A percentile compares a stretch with the other conserved stretches of the same genome.
These are phyloP conservation scores for Cystofilobasidium ferigula DNA, from an alignment of 768 basidiomycete genomes.

Conservation along the genomic window DNA sequence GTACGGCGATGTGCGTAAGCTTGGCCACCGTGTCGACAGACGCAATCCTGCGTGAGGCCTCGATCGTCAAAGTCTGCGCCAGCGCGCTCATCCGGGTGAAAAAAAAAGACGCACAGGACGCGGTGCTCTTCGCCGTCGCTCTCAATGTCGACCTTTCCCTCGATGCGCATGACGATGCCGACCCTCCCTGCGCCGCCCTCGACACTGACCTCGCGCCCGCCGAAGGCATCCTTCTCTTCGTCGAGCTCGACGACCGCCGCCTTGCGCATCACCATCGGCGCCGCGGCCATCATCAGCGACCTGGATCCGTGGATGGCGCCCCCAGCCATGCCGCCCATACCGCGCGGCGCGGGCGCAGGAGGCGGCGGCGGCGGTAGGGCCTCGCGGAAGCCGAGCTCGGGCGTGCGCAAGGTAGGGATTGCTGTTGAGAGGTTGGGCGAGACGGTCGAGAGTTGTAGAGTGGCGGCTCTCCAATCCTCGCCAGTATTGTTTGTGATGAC, in stretches of 20 bases:
- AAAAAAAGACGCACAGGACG: slow-evolving; percentile 8
- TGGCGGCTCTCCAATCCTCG: slow-evolving; percentile 50
- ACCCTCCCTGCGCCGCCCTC: neutral
- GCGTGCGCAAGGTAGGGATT: slow-evolving; percentile 26
- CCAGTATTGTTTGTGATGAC: slow-evolving; percentile 49
- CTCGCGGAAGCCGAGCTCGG: slow-evolving; percentile 1
- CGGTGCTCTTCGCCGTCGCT: slow-evolving; percentile 9
- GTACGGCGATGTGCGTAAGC: slow-evolving; percentile 11
- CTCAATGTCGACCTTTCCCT: slow-evolving; percentile 5
- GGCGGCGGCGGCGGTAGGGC: neutral
- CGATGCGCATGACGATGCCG: slow-evolving; percentile 3
- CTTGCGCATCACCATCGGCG: neutral
- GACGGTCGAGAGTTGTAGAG: slow-evolving; percentile 48
- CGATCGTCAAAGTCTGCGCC: too few species aligned
- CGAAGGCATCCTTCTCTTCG: neutral
- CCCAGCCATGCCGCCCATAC: neutral
- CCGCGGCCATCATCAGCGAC: neutral
- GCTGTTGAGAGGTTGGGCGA: slow-evolving; percentile 28
- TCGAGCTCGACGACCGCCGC: neutral
- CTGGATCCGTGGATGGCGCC: too few species aligned
- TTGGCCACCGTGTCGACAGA: neutral
- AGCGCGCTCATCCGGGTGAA: too few species aligned
- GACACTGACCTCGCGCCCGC: neutral
- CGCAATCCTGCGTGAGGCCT: neutral
- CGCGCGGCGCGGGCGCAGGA: neutral